phyloP scores from a whole-genome alignment of 805 yeast species.

The Wickerhamiella brachini region DNA sequence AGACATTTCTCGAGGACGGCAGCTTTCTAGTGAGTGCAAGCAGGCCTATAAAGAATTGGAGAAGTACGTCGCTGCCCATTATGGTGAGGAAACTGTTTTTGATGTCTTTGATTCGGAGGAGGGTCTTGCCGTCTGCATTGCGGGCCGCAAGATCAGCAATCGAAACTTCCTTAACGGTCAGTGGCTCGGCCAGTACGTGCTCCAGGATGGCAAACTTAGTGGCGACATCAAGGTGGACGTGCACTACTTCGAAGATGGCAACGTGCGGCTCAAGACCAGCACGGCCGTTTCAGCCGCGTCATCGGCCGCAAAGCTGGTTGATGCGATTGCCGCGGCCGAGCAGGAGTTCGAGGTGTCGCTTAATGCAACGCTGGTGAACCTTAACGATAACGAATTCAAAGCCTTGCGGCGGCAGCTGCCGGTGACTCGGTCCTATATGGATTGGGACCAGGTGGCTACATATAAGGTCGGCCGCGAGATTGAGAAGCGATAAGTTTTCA shows the following conservation, averaged over 20 bases:
- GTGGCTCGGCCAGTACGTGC: conserved; percentile 60
- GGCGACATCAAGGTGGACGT: conserved; percentile 46
- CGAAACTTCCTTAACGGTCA: conserved; percentile 79
- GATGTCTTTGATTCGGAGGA: conserved; percentile 31
- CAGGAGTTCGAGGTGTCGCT: conserved; percentile 43
- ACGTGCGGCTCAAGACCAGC: conserved; percentile 56
- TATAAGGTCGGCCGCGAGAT: conserved; percentile 55
- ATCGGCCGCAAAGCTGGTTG: conserved; percentile 17
- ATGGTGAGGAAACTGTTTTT: conserved; percentile 32
- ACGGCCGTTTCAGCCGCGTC: conserved; percentile 18
- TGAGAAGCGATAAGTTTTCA: too few relatives aligned
- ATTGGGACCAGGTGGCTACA: conserved; percentile 89
- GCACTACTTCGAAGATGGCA: conserved; percentile 94
- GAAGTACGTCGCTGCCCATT: conserved; percentile 50
- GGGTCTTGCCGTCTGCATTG: conserved; percentile 36
- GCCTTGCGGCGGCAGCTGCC: conserved; percentile 82
- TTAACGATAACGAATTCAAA: conserved; percentile 76
- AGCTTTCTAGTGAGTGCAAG: conserved; percentile 1
- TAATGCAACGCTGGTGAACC: conserved; percentile 46
- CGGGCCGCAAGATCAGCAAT: conserved; percentile 60
- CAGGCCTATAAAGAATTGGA: conserved; percentile 23
- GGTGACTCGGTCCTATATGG: conserved; percentile 76
- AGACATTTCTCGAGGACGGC: conserved; percentile 5
- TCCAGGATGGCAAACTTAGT: conserved; percentile 27
- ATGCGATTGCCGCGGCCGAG: conserved; percentile 44